phyloP scores from a whole-genome alignment of 2,329 filamentous ascomycete genomes.

The Purpureocillium lavendulum region DNA sequence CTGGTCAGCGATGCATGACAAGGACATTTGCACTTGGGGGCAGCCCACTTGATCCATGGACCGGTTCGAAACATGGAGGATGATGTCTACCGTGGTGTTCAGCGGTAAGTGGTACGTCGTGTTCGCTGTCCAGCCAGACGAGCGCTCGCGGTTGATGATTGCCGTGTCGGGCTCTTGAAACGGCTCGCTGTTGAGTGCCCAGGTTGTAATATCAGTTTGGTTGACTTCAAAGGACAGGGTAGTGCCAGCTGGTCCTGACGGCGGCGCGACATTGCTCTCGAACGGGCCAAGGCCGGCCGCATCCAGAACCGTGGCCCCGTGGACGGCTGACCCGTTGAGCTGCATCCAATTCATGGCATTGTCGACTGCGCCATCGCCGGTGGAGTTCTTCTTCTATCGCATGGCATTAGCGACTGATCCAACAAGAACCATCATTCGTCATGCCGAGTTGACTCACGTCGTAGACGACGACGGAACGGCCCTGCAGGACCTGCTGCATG shows the following conservation, averaged over 20 bases:
- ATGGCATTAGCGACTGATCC: too few species aligned
- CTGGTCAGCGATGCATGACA: neutral
- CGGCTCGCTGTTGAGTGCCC: slow-evolving; percentile 1
- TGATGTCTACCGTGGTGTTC: slow-evolving; percentile 1
- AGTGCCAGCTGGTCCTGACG: neutral
- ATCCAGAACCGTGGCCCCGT: too few species aligned
- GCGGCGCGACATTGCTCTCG: too few species aligned
- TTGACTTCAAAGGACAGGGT: slow-evolving; percentile 1
- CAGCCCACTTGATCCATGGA: slow-evolving; percentile 3
- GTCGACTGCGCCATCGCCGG: neutral
- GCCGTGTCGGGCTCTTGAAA: slow-evolving; percentile 2
- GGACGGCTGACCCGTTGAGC: neutral
- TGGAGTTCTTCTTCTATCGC: too few species aligned
- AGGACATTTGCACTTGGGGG: neutral
- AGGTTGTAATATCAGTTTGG: slow-evolving; percentile 1
- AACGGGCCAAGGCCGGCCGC: too few species aligned
- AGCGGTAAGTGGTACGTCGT: slow-evolving; percentile 3
- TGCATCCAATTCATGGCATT: slow-evolving; percentile 1
- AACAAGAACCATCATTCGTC: too few species aligned
- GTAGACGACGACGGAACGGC: slow-evolving; percentile 1
- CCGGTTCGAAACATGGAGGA: slow-evolving; percentile 1
- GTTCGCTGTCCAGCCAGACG: slow-evolving; percentile 3
- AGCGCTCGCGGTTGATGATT: slow-evolving; percentile 1
- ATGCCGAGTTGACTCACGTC: neutral
- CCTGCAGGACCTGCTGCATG: slow-evolving; percentile 2